phyloP scores from a whole-genome alignment of 257 asterid species.

The Orobanche coerulescens region DNA sequence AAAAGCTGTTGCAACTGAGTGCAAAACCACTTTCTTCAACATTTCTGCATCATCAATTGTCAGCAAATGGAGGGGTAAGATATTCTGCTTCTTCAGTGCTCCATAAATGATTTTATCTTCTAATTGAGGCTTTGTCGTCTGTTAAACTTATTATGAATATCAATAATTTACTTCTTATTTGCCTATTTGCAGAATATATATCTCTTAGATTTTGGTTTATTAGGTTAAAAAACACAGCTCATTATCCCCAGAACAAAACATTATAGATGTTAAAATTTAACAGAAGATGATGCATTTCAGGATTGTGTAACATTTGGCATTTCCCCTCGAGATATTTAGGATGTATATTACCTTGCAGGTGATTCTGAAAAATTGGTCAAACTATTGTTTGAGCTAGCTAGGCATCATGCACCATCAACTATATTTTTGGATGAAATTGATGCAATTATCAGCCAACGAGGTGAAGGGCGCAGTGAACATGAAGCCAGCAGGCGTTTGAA shows the following conservation, averaged over 20 bases:
- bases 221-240: not conserved
- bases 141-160: not conserved
- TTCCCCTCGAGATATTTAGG: constrained; percentile 13
- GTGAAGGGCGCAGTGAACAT: constrained; percentile 97
- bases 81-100: constrained; percentile 4
- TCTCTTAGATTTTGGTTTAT: constrained; percentile 2
- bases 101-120: not conserved
- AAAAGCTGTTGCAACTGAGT: constrained; percentile 99
- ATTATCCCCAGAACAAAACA: not conserved
- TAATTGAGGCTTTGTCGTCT: not conserved
- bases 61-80: constrained; percentile 99
- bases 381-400: constrained; percentile 92
- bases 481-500: constrained; percentile 97
- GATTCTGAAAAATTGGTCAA: constrained; percentile 94
- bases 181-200: constrained; percentile 5
- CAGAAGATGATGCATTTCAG: not conserved
- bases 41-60: constrained; percentile 98
- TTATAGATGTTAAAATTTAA: constrained; percentile 11
- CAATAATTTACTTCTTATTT: constrained; percentile 9
- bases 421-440: constrained; percentile 96
- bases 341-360: constrained; percentile 42
- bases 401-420: constrained; percentile 98
- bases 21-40: constrained; percentile 97
- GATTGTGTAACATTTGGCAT: constrained; percentile 6
- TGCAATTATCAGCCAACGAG: constrained; percentile 95